Evolutionary conservation across 805 yeast genomes (phyloP), one percentile per base, ranked within the genome.

Genomic region (Saccharomyces paradoxus): DNA sequence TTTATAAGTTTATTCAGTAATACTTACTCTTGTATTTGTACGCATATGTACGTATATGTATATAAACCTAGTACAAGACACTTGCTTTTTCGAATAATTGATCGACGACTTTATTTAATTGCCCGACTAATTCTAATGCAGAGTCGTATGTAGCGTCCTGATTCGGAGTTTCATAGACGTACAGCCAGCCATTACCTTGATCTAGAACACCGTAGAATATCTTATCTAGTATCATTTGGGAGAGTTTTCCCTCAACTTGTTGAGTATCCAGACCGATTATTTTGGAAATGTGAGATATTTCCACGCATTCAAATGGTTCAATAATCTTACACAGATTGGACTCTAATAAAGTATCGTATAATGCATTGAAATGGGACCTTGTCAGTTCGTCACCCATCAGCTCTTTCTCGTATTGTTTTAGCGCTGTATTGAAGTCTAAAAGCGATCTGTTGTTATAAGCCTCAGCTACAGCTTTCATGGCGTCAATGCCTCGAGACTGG

Each of bases 111-210:
- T 75, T 80, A 28, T 94, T 86, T 83, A 94, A 83, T 67, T 88
- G 87, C 68, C 87, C 87, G 50, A 95, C 83, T 61, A 96, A 82
- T 55, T 88, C 94, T 61, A 92, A 80, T 48, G 95, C 86, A 53
- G 92, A 83, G 59, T 86, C 94, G 67, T 92, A 94, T 51, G 95
- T 84, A 44, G 87, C 87, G 71, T 94, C 98, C 58, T 83, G 82
- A 65, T 81, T 83, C 46, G 96, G 96, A 68, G 90, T 87, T 56
- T 89, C 96, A 66, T 88, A 94, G 55, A 94, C 82, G 60, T 89
- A 84, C 63, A 94, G 79, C 96, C 97, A 94, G 8, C 99, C 99
- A 69, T 91, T 91, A 49, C 98, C 98, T 75, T 94, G 99, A 71
- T 94, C 99, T 62, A 94, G 77, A 41, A 94, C 98, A 50, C 99